phyloP scores from a whole-genome alignment of 306 rosid genomes.

The Cucurbita pepo region DNA sequence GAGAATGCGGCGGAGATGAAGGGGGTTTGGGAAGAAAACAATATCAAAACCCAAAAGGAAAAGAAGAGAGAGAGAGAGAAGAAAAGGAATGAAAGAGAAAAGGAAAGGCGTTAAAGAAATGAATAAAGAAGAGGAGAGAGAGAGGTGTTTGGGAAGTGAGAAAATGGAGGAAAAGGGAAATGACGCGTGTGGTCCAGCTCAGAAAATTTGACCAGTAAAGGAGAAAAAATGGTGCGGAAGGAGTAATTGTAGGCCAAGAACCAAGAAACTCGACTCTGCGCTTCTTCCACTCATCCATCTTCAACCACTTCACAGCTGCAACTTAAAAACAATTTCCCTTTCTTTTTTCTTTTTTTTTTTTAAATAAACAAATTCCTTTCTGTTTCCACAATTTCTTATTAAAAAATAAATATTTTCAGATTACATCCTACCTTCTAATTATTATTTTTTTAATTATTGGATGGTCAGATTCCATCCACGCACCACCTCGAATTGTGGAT shows the following conservation, averaged over 20 bases:
- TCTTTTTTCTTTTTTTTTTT: too few species aligned
- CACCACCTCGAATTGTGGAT: neutral
- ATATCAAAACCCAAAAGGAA: too few species aligned
- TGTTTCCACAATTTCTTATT: too few species aligned
- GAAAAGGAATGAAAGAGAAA: neutral
- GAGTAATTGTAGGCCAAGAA: neutral
- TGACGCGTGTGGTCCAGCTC: conserved; percentile 11
- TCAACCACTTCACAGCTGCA: neutral
- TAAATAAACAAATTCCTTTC: too few species aligned
- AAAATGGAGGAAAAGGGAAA: neutral
- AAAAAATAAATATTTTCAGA: too few species aligned
- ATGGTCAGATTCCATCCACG: neutral
- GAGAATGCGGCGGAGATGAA: neutral
- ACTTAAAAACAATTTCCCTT: too few species aligned
- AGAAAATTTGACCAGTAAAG: neutral
- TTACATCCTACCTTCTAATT: too few species aligned
- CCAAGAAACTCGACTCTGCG: too few species aligned
- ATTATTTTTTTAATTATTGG: neutral
- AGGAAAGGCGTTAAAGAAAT: neutral
- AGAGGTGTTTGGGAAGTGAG: neutral
- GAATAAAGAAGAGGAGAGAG: neutral
- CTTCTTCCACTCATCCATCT: neutral
- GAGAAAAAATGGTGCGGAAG: neutral
- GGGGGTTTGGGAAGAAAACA: neutral
- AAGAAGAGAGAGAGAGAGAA: neutral